phyloP scores from a whole-genome alignment of 345 rosid genomes.

The Raphanus raphanistrum region DNA sequence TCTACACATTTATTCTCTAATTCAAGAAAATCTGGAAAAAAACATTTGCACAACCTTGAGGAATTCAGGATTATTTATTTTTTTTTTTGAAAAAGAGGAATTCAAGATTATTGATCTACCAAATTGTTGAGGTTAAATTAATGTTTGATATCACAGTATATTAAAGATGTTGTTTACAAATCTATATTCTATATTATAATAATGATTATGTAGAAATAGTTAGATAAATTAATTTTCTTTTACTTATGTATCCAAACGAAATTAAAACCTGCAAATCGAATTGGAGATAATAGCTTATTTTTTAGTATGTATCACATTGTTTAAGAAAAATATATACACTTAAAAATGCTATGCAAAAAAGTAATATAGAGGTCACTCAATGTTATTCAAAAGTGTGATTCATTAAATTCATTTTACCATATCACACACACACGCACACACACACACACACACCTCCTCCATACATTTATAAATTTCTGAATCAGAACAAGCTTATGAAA shows the following conservation, averaged over 20 bases:
- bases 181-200: neutral
- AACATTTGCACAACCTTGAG: conserved; percentile 11
- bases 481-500: neutral
- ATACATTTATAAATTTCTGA: neutral
- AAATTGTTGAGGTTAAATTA: conserved; percentile 37
- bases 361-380: neutral
- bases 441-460: neutral
- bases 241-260: neutral
- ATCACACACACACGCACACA: neutral
- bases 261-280: neutral
- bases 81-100: too few species aligned
- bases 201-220: conserved; percentile 14
- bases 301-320: neutral
- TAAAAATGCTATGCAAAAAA: neutral
- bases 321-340: neutral
- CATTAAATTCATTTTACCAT: neutral
- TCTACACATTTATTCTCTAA: neutral
- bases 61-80: neutral
- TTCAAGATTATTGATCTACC: conserved; percentile 10
- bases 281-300: neutral
- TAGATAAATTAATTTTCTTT: neutral
- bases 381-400: neutral
- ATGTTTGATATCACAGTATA: conserved; percentile 24
- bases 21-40: conserved; percentile 17
- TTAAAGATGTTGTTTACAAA: conserved; percentile 29